Percentiles rank a stretch among this genome's conserved stretches.
Evolutionary conservation across 2,329 filamentous ascomycete species (phyloP).

Genomic region (Verticillium zaregamsianum): DNA sequence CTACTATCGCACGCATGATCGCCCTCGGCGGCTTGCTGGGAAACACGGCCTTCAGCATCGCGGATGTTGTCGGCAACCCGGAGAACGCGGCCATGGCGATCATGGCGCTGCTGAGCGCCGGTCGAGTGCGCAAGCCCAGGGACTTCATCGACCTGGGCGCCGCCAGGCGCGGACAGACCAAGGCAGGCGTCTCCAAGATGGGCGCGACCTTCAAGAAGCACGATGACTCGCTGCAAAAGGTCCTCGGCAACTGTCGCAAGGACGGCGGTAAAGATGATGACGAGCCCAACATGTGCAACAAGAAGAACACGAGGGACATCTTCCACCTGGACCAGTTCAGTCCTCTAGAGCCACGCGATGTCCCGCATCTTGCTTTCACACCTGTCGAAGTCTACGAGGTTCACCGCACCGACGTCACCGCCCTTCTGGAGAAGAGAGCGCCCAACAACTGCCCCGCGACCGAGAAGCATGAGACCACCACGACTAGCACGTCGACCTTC

Average conservation of each 20-base stretch:
- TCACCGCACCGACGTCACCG: no score
- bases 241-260: constrained; percentile 1
- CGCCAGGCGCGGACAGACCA: background rate
- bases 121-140: background rate
- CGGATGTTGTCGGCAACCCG: constrained; percentile 1
- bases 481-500: no score
- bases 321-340: background rate
- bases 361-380: no score
- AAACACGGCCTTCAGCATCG: background rate
- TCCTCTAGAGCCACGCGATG: background rate
- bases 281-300: background rate
- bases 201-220: background rate
- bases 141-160: background rate
- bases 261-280: background rate
- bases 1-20: constrained; percentile 4
- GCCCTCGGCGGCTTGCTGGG: background rate
- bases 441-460: no score
- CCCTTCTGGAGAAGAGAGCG: background rate
- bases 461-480: no score
- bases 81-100: constrained; percentile 3
- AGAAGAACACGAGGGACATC: background rate
- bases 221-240: constrained; percentile 1
- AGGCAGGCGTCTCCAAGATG: background rate
- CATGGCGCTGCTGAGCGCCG: constrained; percentile 1
- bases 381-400: no score